Percentiles rank a stretch among this genome's conserved stretches.
phyloP scores from a whole-genome alignment of 164 flowering plant genomes.

The Tetracentron sinense region DNA sequence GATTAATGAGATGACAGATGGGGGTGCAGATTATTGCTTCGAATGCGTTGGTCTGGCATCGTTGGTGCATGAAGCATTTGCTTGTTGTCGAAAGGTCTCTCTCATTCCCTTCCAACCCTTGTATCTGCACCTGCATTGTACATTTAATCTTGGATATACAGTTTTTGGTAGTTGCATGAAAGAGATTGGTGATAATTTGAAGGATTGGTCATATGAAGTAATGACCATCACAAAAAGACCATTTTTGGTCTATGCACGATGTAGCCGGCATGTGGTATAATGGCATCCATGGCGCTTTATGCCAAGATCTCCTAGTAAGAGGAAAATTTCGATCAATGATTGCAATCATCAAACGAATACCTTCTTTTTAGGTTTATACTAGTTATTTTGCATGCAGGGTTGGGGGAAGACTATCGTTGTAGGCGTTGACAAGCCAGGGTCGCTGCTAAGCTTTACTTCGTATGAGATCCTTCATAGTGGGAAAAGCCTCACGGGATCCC shows the following conservation, averaged over 20 bases:
- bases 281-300: too few species aligned
- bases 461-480: constrained; percentile 43
- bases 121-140: neutral
- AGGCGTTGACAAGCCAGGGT: constrained; percentile 56
- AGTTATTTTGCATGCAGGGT: constrained; percentile 38
- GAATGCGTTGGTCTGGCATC: constrained; percentile 68
- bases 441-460: constrained; percentile 38
- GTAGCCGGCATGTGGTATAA: too few species aligned
- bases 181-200: neutral
- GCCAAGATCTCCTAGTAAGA: too few species aligned
- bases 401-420: constrained; percentile 73
- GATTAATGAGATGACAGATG: constrained; percentile 55
- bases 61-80: constrained; percentile 60
- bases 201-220: neutral
- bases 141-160: neutral
- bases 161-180: neutral
- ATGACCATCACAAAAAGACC: neutral
- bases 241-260: too few species aligned
- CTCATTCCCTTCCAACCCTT: neutral
- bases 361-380: neutral
- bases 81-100: constrained; percentile 55
- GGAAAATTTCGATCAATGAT: too few species aligned
- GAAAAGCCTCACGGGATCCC: constrained; percentile 44
- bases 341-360: too few species aligned
- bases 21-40: constrained; percentile 80